Conservation (phyloP, 495 filamentous ascomycete species). For the Penicillium pulvis region DNA sequence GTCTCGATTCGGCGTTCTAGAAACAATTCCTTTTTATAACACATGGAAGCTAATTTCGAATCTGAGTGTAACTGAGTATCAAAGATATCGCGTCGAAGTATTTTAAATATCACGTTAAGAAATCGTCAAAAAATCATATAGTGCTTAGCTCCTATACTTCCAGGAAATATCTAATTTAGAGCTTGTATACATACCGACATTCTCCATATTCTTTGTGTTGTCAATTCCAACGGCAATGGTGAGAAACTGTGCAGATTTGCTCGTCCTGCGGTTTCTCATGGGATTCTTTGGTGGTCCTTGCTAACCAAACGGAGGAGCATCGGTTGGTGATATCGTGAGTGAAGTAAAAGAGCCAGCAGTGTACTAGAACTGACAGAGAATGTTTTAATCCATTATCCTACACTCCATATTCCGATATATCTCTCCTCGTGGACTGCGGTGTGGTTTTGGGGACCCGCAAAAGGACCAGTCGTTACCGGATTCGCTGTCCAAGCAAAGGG, state of each 20-base stretch:
- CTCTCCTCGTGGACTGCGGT: not conserved
- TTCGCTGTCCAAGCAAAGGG: conserved; percentile 11
- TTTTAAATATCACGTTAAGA: no score
- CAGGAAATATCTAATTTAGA: no score
- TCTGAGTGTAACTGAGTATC: no score
- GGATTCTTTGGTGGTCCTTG: conserved; percentile 52
- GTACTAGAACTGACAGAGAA: no score
- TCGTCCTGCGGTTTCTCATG: conserved; percentile 49
- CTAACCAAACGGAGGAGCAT: conserved; percentile 53
- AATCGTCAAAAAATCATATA: no score
- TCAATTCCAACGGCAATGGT: conserved; percentile 39
- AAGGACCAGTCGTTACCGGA: not conserved
- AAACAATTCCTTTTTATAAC: no score
- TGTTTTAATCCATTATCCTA: not conserved
- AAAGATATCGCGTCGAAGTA: no score
- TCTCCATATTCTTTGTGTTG: conserved; percentile 49
- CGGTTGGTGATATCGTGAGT: conserved; percentile 43
- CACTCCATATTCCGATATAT: conserved; percentile 28
- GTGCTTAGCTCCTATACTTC: no score
- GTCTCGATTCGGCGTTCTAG: no score
- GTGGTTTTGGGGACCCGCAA: not conserved
- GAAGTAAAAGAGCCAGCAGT: no score
- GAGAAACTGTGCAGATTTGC: conserved; percentile 40
- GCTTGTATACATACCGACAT: conserved; percentile 45
- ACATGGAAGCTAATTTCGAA: no score